These are phyloP conservation scores for Guyanaporus albipodus DNA, from an alignment of 768 basidiomycete genomes.

Conservation along the genomic window DNA sequence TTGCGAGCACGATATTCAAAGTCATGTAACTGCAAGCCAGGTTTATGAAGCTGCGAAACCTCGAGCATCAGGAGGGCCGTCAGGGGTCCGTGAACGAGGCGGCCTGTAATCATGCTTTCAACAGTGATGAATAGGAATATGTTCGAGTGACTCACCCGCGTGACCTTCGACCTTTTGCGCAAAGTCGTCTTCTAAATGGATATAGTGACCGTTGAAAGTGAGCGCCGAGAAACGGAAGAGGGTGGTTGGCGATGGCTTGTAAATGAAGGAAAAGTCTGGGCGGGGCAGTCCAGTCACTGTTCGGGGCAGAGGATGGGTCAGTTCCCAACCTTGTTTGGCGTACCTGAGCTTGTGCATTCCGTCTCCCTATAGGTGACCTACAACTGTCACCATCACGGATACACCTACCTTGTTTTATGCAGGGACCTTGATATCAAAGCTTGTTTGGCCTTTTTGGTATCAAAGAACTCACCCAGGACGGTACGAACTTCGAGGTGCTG, in stretches of 20 bases:
- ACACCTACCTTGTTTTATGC: conserved; percentile 91
- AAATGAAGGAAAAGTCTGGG: conserved; percentile 60
- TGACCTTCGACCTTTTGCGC: conserved; percentile 67
- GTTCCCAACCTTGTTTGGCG: no score
- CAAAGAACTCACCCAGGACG: conserved; percentile 88
- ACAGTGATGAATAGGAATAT: no score
- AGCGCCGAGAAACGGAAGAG: conserved; percentile 85
- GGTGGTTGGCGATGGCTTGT: conserved; percentile 63
- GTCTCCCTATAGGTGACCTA: conserved; percentile 74
- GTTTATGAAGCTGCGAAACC: conserved; percentile 46
- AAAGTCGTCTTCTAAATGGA: conserved; percentile 78
- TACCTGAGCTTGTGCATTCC: conserved; percentile 58
- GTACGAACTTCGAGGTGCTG: conserved; percentile 60
- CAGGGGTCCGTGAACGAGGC: conserved; percentile 82
- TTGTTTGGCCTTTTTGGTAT: conserved; percentile 89
- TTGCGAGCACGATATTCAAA: conserved; percentile 74
- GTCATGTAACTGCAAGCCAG: conserved; percentile 40
- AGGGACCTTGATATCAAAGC: conserved; percentile 76
- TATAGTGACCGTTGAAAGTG: conserved; percentile 81
- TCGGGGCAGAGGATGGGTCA: not conserved
- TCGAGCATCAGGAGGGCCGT: conserved; percentile 80
- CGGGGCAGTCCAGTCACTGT: conserved; percentile 50
- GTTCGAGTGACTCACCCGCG: conserved; percentile 42
- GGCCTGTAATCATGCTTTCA: no score
- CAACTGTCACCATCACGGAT: conserved; percentile 80